These are phyloP conservation scores for Colletotrichum incanum DNA, from an alignment of 2,329 filamentous ascomycete genomes.

Conservation along the genomic window DNA sequence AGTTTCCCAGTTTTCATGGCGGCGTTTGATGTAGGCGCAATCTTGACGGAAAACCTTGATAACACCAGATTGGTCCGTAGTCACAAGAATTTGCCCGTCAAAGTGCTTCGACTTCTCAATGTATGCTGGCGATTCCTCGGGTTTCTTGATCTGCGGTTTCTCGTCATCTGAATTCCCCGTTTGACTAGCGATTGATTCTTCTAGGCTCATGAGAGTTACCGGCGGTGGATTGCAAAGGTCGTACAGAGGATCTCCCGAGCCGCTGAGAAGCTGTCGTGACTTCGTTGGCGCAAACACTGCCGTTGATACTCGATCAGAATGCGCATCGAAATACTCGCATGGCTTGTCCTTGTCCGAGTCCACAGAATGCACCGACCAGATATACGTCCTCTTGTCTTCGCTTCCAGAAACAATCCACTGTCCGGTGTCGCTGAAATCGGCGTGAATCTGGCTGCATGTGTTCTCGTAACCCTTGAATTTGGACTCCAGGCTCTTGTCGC, in stretches of 20 bases:
- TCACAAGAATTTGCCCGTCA: slow-evolving; percentile 92
- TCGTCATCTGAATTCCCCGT: slow-evolving; percentile 56
- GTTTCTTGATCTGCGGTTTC: slow-evolving; percentile 56
- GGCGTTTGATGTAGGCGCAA: slow-evolving; percentile 86
- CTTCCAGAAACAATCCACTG: slow-evolving; percentile 92
- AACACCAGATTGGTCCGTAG: slow-evolving; percentile 87
- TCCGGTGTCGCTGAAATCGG: slow-evolving; percentile 89
- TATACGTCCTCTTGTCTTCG: slow-evolving; percentile 90
- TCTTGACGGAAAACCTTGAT: slow-evolving; percentile 98
- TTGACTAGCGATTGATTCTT: slow-evolving; percentile 69
- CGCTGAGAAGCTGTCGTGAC: slow-evolving; percentile 83
- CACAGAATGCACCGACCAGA: slow-evolving; percentile 80
- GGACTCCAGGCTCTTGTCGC: slow-evolving; percentile 86
- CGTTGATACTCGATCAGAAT: slow-evolving; percentile 90
- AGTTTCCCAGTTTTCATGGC: slow-evolving; percentile 83
- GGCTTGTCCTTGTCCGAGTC: slow-evolving; percentile 84
- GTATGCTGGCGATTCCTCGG: slow-evolving; percentile 83
- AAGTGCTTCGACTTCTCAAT: slow-evolving; percentile 81
- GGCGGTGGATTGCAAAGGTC: slow-evolving; percentile 97
- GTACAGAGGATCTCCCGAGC: slow-evolving; percentile 93
- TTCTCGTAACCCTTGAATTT: slow-evolving; percentile 96
- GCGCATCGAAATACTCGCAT: slow-evolving; percentile 91
- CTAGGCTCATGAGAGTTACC: slow-evolving; percentile 82
- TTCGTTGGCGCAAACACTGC: slow-evolving; percentile 87
- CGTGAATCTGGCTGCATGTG: slow-evolving; percentile 89